These are phyloP conservation scores for Rhinocladiella similis DNA, from an alignment of 2,329 filamentous ascomycete genomes.

Conservation along the genomic window DNA sequence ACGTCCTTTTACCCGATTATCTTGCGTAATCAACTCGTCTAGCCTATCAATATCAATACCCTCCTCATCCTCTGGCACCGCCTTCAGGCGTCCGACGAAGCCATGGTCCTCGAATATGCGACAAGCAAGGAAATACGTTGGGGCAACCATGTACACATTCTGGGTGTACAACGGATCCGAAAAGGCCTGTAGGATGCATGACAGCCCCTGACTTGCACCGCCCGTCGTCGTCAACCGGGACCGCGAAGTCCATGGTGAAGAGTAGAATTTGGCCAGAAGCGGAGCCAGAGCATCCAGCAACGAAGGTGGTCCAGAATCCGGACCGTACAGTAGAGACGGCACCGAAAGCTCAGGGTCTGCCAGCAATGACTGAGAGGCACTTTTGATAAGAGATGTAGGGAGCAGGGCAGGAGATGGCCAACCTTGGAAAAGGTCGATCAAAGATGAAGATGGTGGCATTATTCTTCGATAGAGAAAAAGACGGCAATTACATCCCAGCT, in stretches of 20 bases:
- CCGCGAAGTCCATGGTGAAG: slow-evolving; percentile 28
- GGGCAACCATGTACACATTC: slow-evolving; percentile 76
- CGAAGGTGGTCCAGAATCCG: slow-evolving; percentile 70
- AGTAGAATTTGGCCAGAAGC: slow-evolving; percentile 69
- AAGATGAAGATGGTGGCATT: too few relatives aligned
- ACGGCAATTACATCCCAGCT: too few relatives aligned
- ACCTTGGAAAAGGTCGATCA: too few relatives aligned
- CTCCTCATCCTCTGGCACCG: slow-evolving; percentile 75
- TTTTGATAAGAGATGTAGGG: too few relatives aligned
- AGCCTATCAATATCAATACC: slow-evolving; percentile 61
- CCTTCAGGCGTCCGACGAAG: slow-evolving; percentile 65
- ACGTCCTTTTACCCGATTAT: slow-evolving; percentile 53
- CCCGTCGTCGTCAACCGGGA: slow-evolving; percentile 74
- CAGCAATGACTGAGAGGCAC: too few relatives aligned
- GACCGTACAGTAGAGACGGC: slow-evolving; percentile 58
- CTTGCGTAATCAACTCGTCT: slow-evolving; percentile 52
- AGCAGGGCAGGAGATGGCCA: too few relatives aligned
- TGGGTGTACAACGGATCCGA: slow-evolving; percentile 75
- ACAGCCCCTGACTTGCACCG: slow-evolving; percentile 72
- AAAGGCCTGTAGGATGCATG: slow-evolving; percentile 69
- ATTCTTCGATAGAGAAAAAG: too few relatives aligned
- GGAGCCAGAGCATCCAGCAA: slow-evolving; percentile 66
- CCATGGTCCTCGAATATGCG: slow-evolving; percentile 82
- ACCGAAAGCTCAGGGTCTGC: not conserved
- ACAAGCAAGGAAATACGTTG: slow-evolving; percentile 78